phyloP scores from a whole-genome alignment of 306 rosid species.

The Cicer arietinum region DNA sequence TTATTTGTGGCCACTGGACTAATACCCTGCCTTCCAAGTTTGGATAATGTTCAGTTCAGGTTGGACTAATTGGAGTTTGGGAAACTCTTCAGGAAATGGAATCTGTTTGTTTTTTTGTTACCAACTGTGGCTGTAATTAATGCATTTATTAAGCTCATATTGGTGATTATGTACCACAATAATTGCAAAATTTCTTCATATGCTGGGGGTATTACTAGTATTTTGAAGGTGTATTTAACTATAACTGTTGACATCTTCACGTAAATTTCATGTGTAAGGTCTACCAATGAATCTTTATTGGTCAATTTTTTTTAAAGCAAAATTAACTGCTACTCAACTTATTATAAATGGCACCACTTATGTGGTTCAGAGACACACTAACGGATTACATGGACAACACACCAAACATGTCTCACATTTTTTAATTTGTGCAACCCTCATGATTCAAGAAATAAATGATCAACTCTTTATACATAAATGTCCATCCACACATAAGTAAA shows the following conservation, averaged over 20 bases:
- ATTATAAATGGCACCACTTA: background rate
- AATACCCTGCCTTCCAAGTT: conserved; percentile 8
- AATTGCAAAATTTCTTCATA: background rate
- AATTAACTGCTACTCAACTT: background rate
- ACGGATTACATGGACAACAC: background rate
- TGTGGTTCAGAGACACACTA: background rate
- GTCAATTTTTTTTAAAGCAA: background rate
- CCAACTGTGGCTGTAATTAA: conserved; percentile 25
- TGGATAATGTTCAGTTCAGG: conserved; percentile 33
- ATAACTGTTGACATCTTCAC: background rate
- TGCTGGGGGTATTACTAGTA: background rate
- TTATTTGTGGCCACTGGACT: conserved; percentile 11
- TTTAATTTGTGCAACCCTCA: background rate
- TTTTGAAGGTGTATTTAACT: conserved; percentile 26
- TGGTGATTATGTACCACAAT: conserved; percentile 17
- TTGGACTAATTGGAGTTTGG: conserved; percentile 39
- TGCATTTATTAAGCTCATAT: background rate
- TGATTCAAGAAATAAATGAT: background rate
- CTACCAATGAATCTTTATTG: conserved; percentile 13
- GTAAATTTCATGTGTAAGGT: background rate
- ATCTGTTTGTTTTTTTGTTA: background rate
- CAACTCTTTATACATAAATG: background rate
- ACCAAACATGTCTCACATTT: background rate
- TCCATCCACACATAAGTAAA: no score
- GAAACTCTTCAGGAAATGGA: conserved; percentile 34